These are phyloP conservation scores for Claviceps capensis DNA, from an alignment of 2,329 filamentous ascomycete species.

Conservation along the genomic window DNA sequence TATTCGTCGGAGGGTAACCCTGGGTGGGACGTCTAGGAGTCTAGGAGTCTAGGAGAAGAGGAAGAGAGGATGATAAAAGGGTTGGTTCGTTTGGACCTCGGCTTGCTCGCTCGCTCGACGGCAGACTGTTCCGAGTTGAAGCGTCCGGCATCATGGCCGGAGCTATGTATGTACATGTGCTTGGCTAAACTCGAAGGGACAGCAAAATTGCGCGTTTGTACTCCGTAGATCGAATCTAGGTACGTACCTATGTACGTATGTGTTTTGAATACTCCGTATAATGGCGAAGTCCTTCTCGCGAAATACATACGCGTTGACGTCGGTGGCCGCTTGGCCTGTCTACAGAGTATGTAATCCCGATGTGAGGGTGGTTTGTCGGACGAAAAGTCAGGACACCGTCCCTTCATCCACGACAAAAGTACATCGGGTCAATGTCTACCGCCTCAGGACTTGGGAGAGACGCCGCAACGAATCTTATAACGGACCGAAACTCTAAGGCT, in stretches of 20 bases:
- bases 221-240: neutral
- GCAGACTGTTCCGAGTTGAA: no score
- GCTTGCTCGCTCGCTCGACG: no score
- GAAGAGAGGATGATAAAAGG: no score
- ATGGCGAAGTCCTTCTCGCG: neutral
- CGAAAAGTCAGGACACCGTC: neutral
- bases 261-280: neutral
- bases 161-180: neutral
- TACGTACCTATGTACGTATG: no score
- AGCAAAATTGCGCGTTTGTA: neutral
- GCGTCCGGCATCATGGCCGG: no score
- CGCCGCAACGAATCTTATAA: no score
- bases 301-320: neutral
- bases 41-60: no score
- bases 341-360: neutral
- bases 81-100: no score
- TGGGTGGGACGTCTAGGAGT: neutral
- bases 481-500: no score
- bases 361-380: neutral
- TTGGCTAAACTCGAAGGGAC: neutral
- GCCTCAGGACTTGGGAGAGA: no score
- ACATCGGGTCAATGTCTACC: no score
- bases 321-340: conserved; percentile 6
- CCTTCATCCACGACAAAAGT: no score
- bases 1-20: neutral